Evolutionary conservation across 2,329 filamentous ascomycete species (phyloP), one percentile per base, ranked within the genome.

Genomic region (Aspergillus ustus): DNA sequence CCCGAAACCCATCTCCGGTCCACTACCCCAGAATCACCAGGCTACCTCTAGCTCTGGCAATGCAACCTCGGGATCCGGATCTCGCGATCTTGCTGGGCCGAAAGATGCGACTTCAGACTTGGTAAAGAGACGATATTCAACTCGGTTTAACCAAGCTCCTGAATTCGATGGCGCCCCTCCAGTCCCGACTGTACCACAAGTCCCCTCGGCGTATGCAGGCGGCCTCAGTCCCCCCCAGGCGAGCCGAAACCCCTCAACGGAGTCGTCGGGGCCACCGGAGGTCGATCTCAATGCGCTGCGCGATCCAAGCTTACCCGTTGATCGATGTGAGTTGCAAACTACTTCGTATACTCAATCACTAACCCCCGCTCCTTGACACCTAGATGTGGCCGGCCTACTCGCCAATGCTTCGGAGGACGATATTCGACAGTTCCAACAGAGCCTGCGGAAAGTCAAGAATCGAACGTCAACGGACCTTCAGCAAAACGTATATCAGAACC

Each of bases 401-500:
- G 88, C 91, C 71, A 92, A 97, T 74, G 93, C 93, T 8, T 91
- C 91, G 4, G 93, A 96, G 70, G 88, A 91, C 65, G 92, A 97
- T 67, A 96, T 97, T 62, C 87, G 87, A 66, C 89, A 91, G 55
- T 97, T 91, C 74, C 91, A 96, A 74, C 83, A 86, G 53, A 88
- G 88, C 22, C 82, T 97, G 48, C 88, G 88, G 66, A 90, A 89
- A 69, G 83, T 95, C 60, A 94, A 94, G 77, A 85, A 85, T 67
- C 87, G 91, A 59, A 93, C 92, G 8, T 89, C 90, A 5, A 85
- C 88, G 52, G 93, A 98, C 69, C 83, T 99, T 22, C 94, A 98
- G 77, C 92, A 96, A 73, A 98, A 93, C 78, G 91, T 99, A 54
- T 94, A 96, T 78, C 93, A 97, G 77, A 99, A 99, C 77, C 89